Conservation (phyloP, 345 rosid genomes). For the Lepidium aucheri region DNA sequence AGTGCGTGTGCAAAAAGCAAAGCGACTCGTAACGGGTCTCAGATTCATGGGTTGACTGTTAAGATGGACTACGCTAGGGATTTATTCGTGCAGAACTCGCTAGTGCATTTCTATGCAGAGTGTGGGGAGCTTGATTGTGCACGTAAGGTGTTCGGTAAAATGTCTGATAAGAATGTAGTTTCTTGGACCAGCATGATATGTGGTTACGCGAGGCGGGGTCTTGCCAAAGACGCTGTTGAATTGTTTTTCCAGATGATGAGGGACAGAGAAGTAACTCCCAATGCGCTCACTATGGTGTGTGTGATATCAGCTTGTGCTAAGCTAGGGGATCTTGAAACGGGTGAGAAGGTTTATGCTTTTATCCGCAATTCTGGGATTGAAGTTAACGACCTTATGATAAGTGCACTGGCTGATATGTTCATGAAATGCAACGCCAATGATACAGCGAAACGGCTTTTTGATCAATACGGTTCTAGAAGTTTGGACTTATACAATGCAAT, state of each 20-base stretch:
- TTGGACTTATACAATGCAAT: slow-evolving; percentile 50
- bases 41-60: slow-evolving; percentile 42
- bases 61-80: slow-evolving; percentile 43
- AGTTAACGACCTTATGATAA: slow-evolving; percentile 38
- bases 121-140: slow-evolving; percentile 39
- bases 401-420: slow-evolving; percentile 66
- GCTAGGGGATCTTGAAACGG: slow-evolving; percentile 43
- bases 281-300: slow-evolving; percentile 52
- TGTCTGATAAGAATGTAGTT: slow-evolving; percentile 51
- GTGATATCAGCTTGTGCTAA: slow-evolving; percentile 56
- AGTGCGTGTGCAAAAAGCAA: slow-evolving; percentile 47
- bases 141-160: slow-evolving; percentile 51
- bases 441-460: slow-evolving; percentile 41
- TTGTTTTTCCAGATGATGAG: slow-evolving; percentile 51
- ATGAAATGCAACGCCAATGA: slow-evolving; percentile 57
- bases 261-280: slow-evolving; percentile 33
- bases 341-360: slow-evolving; percentile 41
- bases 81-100: slow-evolving; percentile 46
- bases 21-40: slow-evolving; percentile 34
- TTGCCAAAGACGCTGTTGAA: slow-evolving; percentile 42
- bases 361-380: slow-evolving; percentile 28
- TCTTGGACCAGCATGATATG: slow-evolving; percentile 75
- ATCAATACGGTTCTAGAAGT: slow-evolving; percentile 31
- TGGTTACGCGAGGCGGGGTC: slow-evolving; percentile 40
- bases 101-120: slow-evolving; percentile 52